phyloP scores from a whole-genome alignment of 306 rosid species.

The Dryas alaskensis region DNA sequence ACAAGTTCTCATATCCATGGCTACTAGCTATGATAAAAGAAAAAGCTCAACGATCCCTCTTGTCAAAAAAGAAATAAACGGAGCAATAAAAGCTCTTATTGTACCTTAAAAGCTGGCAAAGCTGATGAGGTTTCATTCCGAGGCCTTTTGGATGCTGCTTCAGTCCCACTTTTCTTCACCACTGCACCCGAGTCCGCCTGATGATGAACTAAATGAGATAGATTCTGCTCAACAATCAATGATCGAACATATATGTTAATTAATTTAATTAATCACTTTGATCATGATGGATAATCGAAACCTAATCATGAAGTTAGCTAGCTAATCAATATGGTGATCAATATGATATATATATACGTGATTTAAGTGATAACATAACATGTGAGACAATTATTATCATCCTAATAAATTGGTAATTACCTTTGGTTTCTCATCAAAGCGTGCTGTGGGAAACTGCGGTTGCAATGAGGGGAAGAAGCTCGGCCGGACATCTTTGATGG shows the following conservation, averaged over 20 bases:
- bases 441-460: slow-evolving; percentile 48
- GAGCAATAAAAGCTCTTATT: slow-evolving; percentile 21
- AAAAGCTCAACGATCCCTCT: slow-evolving; percentile 9
- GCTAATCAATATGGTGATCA: too few relatives aligned
- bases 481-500: slow-evolving; percentile 62
- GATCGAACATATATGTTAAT: background rate
- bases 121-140: slow-evolving; percentile 81
- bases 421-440: slow-evolving; percentile 68
- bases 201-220: slow-evolving; percentile 48
- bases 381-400: too few relatives aligned
- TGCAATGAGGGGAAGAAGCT: slow-evolving; percentile 66
- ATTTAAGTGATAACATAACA: too few relatives aligned
- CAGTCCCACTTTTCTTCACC: slow-evolving; percentile 78
- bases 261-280: slow-evolving; percentile 2
- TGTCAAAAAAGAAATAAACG: slow-evolving; percentile 1
- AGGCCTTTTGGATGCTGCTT: slow-evolving; percentile 72
- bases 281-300: slow-evolving; percentile 8
- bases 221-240: slow-evolving; percentile 58
- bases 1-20: slow-evolving; percentile 34
- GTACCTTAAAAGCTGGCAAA: slow-evolving; percentile 99
- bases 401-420: slow-evolving; percentile 25
- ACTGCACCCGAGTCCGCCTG: slow-evolving; percentile 46
- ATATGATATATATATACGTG: too few relatives aligned
- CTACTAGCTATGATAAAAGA: slow-evolving; percentile 13
- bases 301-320: slow-evolving; percentile 19